Percentiles rank a stretch among this genome's conserved stretches.
Evolutionary conservation across 2,329 filamentous ascomycete genomes (phyloP).

Genomic region (Zarea fungicola): DNA sequence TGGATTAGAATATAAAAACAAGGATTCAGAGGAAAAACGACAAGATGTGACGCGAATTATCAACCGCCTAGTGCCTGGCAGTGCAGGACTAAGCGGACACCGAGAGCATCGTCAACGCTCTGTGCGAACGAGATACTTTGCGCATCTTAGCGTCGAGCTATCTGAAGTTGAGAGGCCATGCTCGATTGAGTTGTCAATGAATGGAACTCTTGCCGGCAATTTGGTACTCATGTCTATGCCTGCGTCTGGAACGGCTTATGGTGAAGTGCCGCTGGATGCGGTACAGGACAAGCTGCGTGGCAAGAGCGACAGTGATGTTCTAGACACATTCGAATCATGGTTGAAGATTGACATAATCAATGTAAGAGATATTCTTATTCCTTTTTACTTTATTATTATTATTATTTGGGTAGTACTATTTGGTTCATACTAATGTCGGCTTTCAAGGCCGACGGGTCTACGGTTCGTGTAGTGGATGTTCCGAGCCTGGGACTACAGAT

Average conservation of each 20-base stretch:
- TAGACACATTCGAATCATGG: not conserved
- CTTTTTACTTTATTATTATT: not conserved
- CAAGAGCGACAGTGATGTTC: not conserved
- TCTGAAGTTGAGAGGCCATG: constrained; percentile 31
- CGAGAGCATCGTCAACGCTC: not conserved
- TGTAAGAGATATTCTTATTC: constrained; percentile 15
- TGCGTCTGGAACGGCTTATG: constrained; percentile 25
- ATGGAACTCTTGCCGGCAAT: constrained; percentile 27
- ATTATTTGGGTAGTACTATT: not conserved
- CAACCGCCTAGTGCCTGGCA: constrained; percentile 27
- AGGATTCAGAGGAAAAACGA: constrained; percentile 25
- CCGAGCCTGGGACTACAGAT: not conserved
- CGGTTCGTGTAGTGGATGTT: not conserved
- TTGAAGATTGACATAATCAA: constrained; percentile 30
- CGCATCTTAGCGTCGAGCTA: constrained; percentile 28
- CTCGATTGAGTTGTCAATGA: constrained; percentile 29
- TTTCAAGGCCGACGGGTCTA: constrained; percentile 3
- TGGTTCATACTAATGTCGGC: not conserved
- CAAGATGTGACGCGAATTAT: constrained; percentile 26
- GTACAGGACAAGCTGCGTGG: constrained; percentile 23
- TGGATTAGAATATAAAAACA: constrained; percentile 31
- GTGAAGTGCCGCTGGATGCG: constrained; percentile 41
- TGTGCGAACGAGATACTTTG: constrained; percentile 28
- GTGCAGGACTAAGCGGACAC: constrained; percentile 2
- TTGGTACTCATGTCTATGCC: constrained; percentile 34